phyloP scores from a whole-genome alignment of 345 rosid genomes.

The Heritiera fomes region DNA sequence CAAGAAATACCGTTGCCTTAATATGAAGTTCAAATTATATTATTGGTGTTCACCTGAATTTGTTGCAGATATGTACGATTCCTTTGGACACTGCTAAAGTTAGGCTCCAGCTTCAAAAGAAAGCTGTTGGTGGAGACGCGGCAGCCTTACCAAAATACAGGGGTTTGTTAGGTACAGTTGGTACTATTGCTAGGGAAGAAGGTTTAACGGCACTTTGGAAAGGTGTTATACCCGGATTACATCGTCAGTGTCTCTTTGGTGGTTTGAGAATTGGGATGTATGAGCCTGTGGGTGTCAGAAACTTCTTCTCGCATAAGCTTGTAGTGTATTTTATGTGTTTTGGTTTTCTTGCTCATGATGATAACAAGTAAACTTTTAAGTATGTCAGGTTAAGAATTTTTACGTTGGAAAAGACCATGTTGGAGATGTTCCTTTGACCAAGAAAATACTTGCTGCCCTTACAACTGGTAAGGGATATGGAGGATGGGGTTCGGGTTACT shows the following conservation, averaged over 20 bases:
- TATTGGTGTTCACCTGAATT: not conserved
- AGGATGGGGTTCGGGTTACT: slow-evolving; percentile 4
- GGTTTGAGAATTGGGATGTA: slow-evolving; percentile 95
- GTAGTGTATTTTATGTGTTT: not conserved
- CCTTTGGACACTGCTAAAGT: slow-evolving; percentile 98
- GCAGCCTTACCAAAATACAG: slow-evolving; percentile 66
- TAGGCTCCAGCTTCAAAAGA: slow-evolving; percentile 96
- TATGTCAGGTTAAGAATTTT: slow-evolving; percentile 68
- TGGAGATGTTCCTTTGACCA: slow-evolving; percentile 90
- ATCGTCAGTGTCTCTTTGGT: slow-evolving; percentile 88
- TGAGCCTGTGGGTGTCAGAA: slow-evolving; percentile 74
- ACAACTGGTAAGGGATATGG: slow-evolving; percentile 73
- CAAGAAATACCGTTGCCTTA: not conserved
- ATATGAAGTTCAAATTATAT: not conserved
- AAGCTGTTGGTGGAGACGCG: slow-evolving; percentile 58
- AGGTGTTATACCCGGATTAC: slow-evolving; percentile 90
- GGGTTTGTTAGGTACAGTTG: slow-evolving; percentile 91
- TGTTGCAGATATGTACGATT: slow-evolving; percentile 80
- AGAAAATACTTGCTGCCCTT: slow-evolving; percentile 95
- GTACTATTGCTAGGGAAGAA: slow-evolving; percentile 91
- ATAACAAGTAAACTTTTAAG: not conserved
- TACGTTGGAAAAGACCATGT: slow-evolving; percentile 83
- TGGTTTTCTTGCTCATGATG: slow-evolving; percentile 14
- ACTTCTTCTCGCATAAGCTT: slow-evolving; percentile 8
- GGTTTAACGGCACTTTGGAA: slow-evolving; percentile 90